Evolutionary conservation across 257 asterid genomes (phyloP).

Genomic region (Ajuga chamaepitys): DNA sequence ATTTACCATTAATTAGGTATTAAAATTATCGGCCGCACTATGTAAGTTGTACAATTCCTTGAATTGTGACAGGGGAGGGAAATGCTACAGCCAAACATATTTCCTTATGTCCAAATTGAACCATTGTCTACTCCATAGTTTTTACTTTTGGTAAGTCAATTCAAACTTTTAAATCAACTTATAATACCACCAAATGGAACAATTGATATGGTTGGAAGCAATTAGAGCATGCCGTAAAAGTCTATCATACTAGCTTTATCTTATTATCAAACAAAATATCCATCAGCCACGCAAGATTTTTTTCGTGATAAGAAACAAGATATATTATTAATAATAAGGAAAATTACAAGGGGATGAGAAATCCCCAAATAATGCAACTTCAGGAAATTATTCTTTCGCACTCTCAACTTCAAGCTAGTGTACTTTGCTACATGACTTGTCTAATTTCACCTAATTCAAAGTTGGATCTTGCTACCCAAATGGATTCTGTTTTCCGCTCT

Average conservation of each 20-base stretch:
- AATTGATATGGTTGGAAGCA: background rate
- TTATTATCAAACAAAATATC: background rate
- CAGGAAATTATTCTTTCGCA: background rate
- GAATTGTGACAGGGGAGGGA: background rate
- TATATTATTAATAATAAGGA: no score
- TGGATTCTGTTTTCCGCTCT: background rate
- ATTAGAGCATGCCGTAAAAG: background rate
- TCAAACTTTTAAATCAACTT: background rate
- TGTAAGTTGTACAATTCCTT: background rate
- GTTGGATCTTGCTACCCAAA: background rate
- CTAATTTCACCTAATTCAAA: background rate
- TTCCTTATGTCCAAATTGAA: background rate
- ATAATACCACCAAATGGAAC: background rate
- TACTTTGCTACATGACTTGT: background rate
- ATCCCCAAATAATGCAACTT: background rate
- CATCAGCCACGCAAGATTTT: background rate
- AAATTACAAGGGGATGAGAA: no score
- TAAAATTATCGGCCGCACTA: background rate
- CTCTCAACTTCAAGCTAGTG: background rate
- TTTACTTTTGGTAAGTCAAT: background rate
- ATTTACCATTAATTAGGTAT: background rate
- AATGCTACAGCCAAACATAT: background rate
- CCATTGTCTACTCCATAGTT: background rate
- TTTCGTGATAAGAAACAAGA: no score
- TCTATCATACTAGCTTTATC: background rate